Evolutionary conservation across 495 filamentous ascomycete species (phyloP).

Genomic region (Achaetomiella virescens): DNA sequence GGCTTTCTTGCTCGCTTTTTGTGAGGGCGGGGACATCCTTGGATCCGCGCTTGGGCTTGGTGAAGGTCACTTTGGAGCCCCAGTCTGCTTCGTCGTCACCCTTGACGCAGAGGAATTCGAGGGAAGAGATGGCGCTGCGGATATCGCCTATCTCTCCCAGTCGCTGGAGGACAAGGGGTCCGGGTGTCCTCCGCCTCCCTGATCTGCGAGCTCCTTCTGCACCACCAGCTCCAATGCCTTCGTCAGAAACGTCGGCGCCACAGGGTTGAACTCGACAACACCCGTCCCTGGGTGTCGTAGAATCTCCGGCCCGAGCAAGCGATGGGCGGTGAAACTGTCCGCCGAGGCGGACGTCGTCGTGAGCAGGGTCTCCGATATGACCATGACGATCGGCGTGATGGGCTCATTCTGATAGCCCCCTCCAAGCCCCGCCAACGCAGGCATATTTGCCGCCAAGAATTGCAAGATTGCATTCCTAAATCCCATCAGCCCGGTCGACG

Average conservation of each 20-base stretch:
- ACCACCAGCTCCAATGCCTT: conserved; percentile 77
- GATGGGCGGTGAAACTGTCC: conserved; percentile 85
- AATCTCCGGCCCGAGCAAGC: conserved; percentile 79
- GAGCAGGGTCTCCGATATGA: conserved; percentile 81
- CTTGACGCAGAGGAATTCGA: conserved; percentile 85
- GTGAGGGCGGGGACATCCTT: conserved; percentile 55
- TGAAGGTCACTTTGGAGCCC: conserved; percentile 60
- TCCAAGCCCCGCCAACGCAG: conserved; percentile 35
- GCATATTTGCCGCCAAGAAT: conserved; percentile 60
- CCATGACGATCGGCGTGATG: conserved; percentile 73
- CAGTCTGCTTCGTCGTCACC: conserved; percentile 58
- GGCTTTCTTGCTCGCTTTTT: conserved; percentile 61
- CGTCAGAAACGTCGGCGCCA: conserved; percentile 78
- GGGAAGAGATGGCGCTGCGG: conserved; percentile 77
- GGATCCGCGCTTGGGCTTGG: conserved; percentile 52
- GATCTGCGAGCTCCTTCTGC: conserved; percentile 68
- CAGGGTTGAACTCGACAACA: conserved; percentile 83
- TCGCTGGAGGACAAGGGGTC: conserved; percentile 62
- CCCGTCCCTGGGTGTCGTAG: conserved; percentile 66
- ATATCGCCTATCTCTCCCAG: conserved; percentile 84
- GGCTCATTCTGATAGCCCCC: conserved; percentile 28
- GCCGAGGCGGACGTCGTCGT: conserved; percentile 67
- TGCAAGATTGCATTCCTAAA: conserved; percentile 72
- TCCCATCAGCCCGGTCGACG: conserved; percentile 57
- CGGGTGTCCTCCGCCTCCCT: conserved; percentile 58